Percentiles rank a stretch among this genome's conserved stretches.
Evolutionary conservation across 768 basidiomycete species (phyloP).

Genomic region (Podaxis mareebaensis): DNA sequence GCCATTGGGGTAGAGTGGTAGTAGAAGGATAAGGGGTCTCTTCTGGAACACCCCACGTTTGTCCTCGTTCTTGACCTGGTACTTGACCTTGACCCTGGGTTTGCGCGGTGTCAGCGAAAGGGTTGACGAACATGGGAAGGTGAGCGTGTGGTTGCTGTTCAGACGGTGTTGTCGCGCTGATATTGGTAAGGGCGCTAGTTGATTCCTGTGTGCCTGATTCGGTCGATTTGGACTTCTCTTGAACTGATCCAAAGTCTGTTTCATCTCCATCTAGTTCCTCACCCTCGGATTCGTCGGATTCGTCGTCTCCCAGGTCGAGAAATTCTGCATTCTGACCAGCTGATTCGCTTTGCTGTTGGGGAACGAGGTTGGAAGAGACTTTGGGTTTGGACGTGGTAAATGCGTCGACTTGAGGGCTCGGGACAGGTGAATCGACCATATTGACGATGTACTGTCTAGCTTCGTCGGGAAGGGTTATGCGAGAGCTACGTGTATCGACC

Average conservation of each 20-base stretch:
- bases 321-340: constrained; percentile 50
- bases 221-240: constrained; percentile 1
- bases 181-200: background rate
- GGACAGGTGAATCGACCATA: constrained; percentile 63
- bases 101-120: background rate
- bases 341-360: constrained; percentile 12
- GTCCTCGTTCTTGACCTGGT: constrained; percentile 1
- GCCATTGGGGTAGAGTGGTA: constrained; percentile 3
- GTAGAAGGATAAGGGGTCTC: constrained; percentile 8
- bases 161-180: constrained; percentile 1
- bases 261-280: constrained; percentile 41
- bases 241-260: constrained; percentile 22
- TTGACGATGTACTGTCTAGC: constrained; percentile 70
- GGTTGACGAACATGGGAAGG: background rate
- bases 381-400: constrained; percentile 33
- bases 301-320: constrained; percentile 62
- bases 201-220: background rate
- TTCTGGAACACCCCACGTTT: background rate
- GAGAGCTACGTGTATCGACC: constrained; percentile 40
- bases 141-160: constrained; percentile 3
- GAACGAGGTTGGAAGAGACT: constrained; percentile 23
- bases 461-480: constrained; percentile 74
- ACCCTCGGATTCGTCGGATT: constrained; percentile 42
- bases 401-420: constrained; percentile 48
- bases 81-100: background rate